Evolutionary conservation across 2,329 filamentous ascomycete genomes (phyloP).

Genomic region (Mariannaea sp.): DNA sequence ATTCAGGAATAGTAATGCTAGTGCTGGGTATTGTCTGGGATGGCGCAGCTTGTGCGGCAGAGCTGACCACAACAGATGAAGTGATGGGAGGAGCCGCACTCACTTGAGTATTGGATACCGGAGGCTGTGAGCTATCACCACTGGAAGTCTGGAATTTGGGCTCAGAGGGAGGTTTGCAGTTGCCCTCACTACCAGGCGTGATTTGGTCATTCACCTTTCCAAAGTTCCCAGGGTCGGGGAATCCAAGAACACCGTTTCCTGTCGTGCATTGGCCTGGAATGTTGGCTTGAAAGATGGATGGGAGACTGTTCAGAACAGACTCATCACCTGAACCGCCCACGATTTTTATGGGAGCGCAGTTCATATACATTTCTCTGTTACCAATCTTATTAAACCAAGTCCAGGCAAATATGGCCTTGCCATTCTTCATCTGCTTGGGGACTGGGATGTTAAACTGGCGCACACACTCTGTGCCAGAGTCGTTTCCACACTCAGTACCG

Average conservation of each 20-base stretch:
- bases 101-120: conserved; percentile 5
- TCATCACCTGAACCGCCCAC: conserved; percentile 42
- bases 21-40: neutral
- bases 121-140: conserved; percentile 11
- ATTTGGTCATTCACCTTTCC: conserved; percentile 30
- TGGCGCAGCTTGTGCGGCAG: neutral
- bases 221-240: conserved; percentile 33
- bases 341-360: conserved; percentile 74
- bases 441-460: conserved; percentile 35
- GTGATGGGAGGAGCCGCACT: neutral
- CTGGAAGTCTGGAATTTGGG: conserved; percentile 29
- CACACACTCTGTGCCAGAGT: conserved; percentile 31
- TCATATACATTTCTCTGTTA: conserved; percentile 87
- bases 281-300: conserved; percentile 33
- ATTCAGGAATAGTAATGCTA: neutral
- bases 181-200: conserved; percentile 19
- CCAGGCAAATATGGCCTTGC: conserved; percentile 73
- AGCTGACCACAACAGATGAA: conserved; percentile 6
- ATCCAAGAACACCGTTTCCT: conserved; percentile 27
- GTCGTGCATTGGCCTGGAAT: conserved; percentile 35
- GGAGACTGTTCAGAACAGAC: conserved; percentile 26
- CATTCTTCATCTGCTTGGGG: conserved; percentile 40
- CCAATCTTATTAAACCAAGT: conserved; percentile 78
- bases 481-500: conserved; percentile 30
- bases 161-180: conserved; percentile 26